A percentile compares a stretch with the other conserved stretches of the same genome.
Conservation (phyloP, 1,139 yeast species). For the Blastobotrys persicus region DNA sequence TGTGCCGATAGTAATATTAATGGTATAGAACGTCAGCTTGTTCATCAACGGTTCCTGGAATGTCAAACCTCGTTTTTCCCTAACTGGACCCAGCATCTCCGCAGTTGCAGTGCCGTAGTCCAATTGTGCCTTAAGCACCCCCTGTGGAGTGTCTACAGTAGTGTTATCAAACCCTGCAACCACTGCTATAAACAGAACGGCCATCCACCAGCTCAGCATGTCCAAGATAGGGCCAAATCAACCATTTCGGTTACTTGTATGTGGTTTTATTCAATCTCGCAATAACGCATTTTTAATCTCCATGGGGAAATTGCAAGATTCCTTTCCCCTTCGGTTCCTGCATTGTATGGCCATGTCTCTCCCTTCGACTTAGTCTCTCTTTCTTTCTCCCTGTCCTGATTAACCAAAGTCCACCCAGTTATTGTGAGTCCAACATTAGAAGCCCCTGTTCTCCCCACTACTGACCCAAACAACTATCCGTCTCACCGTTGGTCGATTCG, state of each 20-base stretch:
- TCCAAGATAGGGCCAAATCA: not conserved
- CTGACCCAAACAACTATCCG: no score
- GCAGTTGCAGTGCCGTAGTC: not conserved
- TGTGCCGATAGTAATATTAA: conserved; percentile 30
- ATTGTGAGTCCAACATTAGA: no score
- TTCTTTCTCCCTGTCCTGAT: no score
- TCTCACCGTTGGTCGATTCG: no score
- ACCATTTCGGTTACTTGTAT: not conserved
- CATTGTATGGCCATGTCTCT: no score
- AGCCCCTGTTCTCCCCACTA: no score
- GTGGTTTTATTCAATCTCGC: no score
- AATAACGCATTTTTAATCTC: no score
- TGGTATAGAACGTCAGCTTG: conserved; percentile 34
- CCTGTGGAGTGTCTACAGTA: not conserved
- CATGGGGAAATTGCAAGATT: no score
- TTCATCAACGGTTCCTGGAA: conserved; percentile 27
- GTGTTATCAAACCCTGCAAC: not conserved
- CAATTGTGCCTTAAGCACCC: conserved; percentile 10
- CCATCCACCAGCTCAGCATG: conserved; percentile 1
- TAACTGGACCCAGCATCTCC: not conserved
- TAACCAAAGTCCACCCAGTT: no score
- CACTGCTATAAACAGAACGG: not conserved
- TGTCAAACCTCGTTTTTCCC: conserved; percentile 8
- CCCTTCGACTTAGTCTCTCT: no score
- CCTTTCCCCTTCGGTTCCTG: no score